Evolutionary conservation across 768 basidiomycete species (phyloP).

Genomic region (Postia placenta): DNA sequence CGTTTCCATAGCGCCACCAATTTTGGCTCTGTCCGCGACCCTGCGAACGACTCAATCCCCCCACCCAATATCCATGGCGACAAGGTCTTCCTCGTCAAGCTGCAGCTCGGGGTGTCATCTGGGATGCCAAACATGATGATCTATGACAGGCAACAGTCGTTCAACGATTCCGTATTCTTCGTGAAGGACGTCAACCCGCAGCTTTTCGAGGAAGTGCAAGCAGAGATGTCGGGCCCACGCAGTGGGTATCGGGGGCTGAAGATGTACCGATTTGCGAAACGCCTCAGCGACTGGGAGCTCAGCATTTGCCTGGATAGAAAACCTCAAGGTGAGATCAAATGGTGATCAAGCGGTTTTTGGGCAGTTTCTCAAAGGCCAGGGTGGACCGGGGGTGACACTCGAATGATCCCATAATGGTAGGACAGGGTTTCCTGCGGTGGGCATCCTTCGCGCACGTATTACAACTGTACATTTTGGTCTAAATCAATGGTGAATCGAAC

Average conservation of each 20-base stretch:
- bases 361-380: no score
- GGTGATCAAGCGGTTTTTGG: no score
- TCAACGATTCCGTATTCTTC: constrained; percentile 29
- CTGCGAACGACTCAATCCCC: constrained; percentile 8
- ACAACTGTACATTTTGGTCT: no score
- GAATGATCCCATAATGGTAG: no score
- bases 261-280: constrained; percentile 25
- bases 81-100: constrained; percentile 34
- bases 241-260: constrained; percentile 16
- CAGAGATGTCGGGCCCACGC: constrained; percentile 13
- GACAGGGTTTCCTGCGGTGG: no score
- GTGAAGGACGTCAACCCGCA: constrained; percentile 15
- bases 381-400: no score
- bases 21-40: constrained; percentile 18
- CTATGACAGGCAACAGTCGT: constrained; percentile 36
- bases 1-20: constrained; percentile 14
- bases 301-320: no score
- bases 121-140: constrained; percentile 20
- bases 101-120: constrained; percentile 21
- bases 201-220: constrained; percentile 13
- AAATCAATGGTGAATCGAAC: no score
- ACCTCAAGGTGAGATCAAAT: no score
- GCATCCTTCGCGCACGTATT: no score
- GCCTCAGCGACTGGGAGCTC: constrained; percentile 16
- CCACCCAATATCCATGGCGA: constrained; percentile 29